Conservation (phyloP, 2,329 filamentous ascomycete species). For the Diplodia seriata region DNA sequence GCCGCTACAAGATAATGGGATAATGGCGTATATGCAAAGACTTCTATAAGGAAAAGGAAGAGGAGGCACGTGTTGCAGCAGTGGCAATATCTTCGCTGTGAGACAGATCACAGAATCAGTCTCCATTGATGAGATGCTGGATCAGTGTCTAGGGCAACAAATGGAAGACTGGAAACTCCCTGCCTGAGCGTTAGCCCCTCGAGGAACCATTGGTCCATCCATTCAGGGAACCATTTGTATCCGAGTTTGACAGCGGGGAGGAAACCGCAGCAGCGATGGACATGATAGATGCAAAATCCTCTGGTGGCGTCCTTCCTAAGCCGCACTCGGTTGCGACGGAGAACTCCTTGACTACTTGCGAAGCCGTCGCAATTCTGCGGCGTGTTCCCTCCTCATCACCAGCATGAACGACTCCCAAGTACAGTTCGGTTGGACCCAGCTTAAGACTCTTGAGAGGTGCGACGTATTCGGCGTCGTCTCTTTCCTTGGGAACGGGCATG, state of each 20-base stretch:
- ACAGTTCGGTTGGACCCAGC: constrained; percentile 27
- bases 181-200: background rate
- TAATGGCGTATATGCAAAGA: background rate
- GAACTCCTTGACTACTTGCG: constrained; percentile 19
- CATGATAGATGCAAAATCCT: constrained; percentile 41
- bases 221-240: background rate
- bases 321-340: constrained; percentile 38
- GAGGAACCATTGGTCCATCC: background rate
- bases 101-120: background rate
- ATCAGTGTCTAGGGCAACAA: background rate
- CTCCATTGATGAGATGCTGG: background rate
- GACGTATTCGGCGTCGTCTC: constrained; percentile 28
- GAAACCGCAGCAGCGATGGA: constrained; percentile 34
- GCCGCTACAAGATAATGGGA: background rate
- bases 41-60: background rate
- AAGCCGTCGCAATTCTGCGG: constrained; percentile 26
- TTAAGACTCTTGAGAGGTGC: constrained; percentile 25
- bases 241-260: background rate
- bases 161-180: background rate
- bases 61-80: background rate
- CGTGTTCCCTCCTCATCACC: constrained; percentile 29
- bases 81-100: background rate
- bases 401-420: constrained; percentile 30
- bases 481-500: constrained; percentile 43
- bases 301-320: constrained; percentile 45